These are phyloP conservation scores for Salisapilia sapeloensis DNA, from an alignment of 352 stramenopile species.

Conservation along the genomic window DNA sequence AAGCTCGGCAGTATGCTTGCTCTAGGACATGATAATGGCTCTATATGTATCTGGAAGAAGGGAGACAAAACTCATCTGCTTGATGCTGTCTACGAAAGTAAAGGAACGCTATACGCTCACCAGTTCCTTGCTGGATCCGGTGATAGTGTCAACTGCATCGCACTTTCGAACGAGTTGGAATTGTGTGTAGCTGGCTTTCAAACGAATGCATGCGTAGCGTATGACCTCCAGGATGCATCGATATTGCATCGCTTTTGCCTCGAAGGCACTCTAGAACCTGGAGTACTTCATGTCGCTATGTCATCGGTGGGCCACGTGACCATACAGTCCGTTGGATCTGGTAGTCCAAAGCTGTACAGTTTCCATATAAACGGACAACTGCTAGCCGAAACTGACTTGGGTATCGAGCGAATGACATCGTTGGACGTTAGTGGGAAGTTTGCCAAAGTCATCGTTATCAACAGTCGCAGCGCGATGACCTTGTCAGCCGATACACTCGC, in stretches of 20 bases:
- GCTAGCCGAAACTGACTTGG: slow-evolving; percentile 20
- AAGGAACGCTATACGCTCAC: slow-evolving; percentile 32
- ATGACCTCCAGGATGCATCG: slow-evolving; percentile 42
- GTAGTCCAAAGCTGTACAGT: slow-evolving; percentile 26
- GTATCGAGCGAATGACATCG: slow-evolving; percentile 19
- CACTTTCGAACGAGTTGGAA: slow-evolving; percentile 47
- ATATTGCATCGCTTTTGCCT: slow-evolving; percentile 41
- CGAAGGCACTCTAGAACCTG: slow-evolving; percentile 18
- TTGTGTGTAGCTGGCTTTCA: slow-evolving; percentile 53
- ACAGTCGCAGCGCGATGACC: slow-evolving; percentile 17
- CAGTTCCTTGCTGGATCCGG: slow-evolving; percentile 59
- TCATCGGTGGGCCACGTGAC: slow-evolving; percentile 50
- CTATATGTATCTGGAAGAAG: slow-evolving; percentile 69
- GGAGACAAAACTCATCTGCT: slow-evolving; percentile 45
- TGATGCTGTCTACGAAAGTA: slow-evolving; percentile 64
- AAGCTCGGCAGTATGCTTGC: slow-evolving; percentile 22
- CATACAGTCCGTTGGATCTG: slow-evolving; percentile 50
- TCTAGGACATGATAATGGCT: slow-evolving; percentile 45
- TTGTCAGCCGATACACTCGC: slow-evolving; percentile 28
- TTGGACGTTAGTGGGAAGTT: slow-evolving; percentile 40
- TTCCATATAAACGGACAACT: slow-evolving; percentile 61
- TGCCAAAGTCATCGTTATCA: slow-evolving; percentile 55
- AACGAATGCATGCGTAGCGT: slow-evolving; percentile 45
- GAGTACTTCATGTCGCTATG: slow-evolving; percentile 32
- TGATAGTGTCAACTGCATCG: slow-evolving; percentile 40